Base-by-base conservation (phyloP, 2,329 filamentous ascomycete genomes). In the Ceratocystis lukuohia region DNA sequence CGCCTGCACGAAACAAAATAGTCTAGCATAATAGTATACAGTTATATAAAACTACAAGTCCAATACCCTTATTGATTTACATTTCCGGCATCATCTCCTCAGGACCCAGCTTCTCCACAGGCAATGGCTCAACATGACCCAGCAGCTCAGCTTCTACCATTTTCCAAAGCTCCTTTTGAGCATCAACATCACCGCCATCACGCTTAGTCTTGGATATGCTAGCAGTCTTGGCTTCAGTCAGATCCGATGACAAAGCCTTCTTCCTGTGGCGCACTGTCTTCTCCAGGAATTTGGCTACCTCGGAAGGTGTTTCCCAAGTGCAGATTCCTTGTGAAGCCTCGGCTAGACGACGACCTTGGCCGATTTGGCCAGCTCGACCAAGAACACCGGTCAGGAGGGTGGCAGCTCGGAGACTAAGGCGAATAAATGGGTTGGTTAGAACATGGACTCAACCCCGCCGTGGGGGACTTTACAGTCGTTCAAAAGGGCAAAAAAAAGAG, bases 361-460 rank as follows among this genome's bases (percentile, higher is more conserved):
- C 94, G 64, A 83, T 80, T 77, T 96, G 80, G 8, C 89, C 94
- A 0, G 94, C 94, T 64, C 88, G 84, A 50, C 92, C 93, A 46
- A 99, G 80, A 1, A 94, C 87, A 65, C 91, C 91, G 3, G 87
- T 88, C 71, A 99, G 89, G 68, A 96, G 81, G 71, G 88, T 84
- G 62, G 91, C 83, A 70, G 87, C 87, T 68, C 94, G 88, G 70
- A 96, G 76, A 83, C 91, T 96, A 68, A 67, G 64, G 12, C 8
- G 15, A 22, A 22, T 1, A 45, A 0, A 46, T 10, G 33, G 41
- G 66, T 75, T 70, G 74, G 56, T 65, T 30, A 8, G 56, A 63
- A 56, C 22, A 28, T 53, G 22, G 22, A 53, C 10, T 28, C 22
- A 15, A 53, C 22, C 25, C 15, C 3, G 20, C 7, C 22, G 4